Conservation (phyloP, 2,329 filamentous ascomycete species). For the Aotearoamyces nothofagi region DNA sequence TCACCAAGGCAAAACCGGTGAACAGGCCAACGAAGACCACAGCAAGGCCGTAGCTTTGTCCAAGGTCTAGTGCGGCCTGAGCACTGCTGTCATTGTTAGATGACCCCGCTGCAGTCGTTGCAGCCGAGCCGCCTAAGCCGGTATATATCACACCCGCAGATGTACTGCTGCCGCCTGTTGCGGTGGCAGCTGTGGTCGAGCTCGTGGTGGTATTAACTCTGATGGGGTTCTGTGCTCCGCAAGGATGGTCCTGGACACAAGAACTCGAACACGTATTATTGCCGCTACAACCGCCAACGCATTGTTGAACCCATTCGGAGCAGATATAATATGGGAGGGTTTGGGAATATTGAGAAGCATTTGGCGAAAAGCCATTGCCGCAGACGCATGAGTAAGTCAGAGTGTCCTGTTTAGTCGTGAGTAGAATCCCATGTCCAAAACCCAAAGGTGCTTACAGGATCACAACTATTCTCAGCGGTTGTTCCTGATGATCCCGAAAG, state of each 20-base stretch:
- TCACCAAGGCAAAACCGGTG: constrained; percentile 37
- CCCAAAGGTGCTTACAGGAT: constrained; percentile 34
- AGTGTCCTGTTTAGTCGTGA: constrained; percentile 26
- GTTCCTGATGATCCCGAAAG: constrained; percentile 24
- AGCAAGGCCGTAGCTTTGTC: constrained; percentile 38
- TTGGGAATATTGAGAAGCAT: constrained; percentile 61
- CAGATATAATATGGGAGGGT: constrained; percentile 69
- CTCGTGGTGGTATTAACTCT: constrained; percentile 36
- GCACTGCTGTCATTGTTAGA: constrained; percentile 17
- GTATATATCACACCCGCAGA: constrained; percentile 22
- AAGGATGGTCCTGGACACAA: constrained; percentile 54
- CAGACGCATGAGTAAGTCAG: constrained; percentile 63
- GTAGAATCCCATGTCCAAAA: background rate
- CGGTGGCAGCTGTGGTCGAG: constrained; percentile 24
- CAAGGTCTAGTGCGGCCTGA: constrained; percentile 29
- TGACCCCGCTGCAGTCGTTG: constrained; percentile 14
- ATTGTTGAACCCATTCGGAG: constrained; percentile 55
- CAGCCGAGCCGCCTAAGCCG: constrained; percentile 25
- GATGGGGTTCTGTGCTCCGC: constrained; percentile 52
- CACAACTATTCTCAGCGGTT: constrained; percentile 47
- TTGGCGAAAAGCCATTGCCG: constrained; percentile 48
- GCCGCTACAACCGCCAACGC: constrained; percentile 39
- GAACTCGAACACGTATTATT: constrained; percentile 40
- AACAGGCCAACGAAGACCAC: constrained; percentile 37
- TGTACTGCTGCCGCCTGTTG: constrained; percentile 20